Base-by-base conservation (phyloP, 352 stramenopile genomes). In the Pythium brachiatum region DNA sequence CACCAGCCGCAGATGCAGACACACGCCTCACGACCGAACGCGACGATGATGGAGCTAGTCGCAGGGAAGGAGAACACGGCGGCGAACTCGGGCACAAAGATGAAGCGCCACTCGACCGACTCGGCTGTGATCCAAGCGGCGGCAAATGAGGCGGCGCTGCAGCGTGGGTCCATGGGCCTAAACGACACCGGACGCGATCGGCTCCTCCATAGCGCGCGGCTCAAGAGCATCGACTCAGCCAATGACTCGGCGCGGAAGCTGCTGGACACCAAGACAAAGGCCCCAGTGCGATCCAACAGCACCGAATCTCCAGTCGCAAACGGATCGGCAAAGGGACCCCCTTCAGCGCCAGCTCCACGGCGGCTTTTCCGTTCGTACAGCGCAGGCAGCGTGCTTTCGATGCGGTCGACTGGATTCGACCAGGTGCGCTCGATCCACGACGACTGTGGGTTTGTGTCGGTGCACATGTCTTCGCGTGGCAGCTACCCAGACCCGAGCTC, bases 101-200 rank as follows among this genome's bases (percentile, higher is more conserved):
- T 92, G 58, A 90, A 90, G 67, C 81, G 83, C 2, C 76, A 83
- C 58, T 80, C 75, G 2, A 92, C 83, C 0, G 83, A 92, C 58
- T 79, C 81, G 6, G 74, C 75, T 3, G 69, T 78, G 7, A 90
- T 92, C 44, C 71, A 83, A 36, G 75, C 78, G 13, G 78, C 76
- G 25, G 80, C 80, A 12, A 76, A 84, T n/a, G 70, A 89, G 60
- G 43, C 63, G 8, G 34, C 26, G 16, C 11, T 52, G 21, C 21
- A 18, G 38, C 53, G 53, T 29, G 39, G 23, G 12, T 72, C 64
- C 46, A 71, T 62, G 3, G 57, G 60, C 21, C 78, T 82, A 15
- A 71, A 75, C 21, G 72, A 88, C 20, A 54, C 78, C 41, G 79
- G 75, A 32, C 72, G 83, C 1, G 64, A 69, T 23, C 72, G 64